phyloP scores from a whole-genome alignment of 805 yeast species.

The Citeromyces matritensis region DNA sequence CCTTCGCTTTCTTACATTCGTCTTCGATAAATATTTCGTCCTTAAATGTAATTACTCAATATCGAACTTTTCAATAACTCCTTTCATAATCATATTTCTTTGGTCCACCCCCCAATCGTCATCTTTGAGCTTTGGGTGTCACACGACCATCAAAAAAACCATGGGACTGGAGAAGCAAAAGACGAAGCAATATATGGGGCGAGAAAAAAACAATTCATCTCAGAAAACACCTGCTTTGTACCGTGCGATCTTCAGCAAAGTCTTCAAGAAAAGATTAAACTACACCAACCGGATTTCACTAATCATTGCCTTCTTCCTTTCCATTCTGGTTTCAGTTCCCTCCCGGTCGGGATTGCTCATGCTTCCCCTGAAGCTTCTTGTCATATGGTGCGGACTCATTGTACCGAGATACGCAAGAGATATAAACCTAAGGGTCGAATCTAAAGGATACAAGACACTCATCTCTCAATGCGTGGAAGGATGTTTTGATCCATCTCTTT shows the following conservation, averaged over 20 bases:
- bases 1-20: too few species aligned
- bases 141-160: too few species aligned
- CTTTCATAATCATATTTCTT: too few species aligned
- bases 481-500: constrained; percentile 9
- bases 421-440: constrained; percentile 10
- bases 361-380: constrained; percentile 10
- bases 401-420: constrained; percentile 14
- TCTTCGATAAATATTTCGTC: too few species aligned
- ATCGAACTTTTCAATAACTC: too few species aligned
- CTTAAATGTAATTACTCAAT: too few species aligned
- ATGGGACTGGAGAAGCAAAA: too few species aligned
- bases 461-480: constrained; percentile 12
- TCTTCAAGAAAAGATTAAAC: constrained; percentile 10
- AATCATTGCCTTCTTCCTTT: constrained; percentile 7
- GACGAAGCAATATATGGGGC: too few species aligned
- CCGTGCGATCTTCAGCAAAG: constrained; percentile 9
- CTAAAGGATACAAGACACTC: constrained; percentile 8
- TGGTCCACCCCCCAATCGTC: too few species aligned
- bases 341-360: constrained; percentile 7
- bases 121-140: too few species aligned
- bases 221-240: too few species aligned
- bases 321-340: constrained; percentile 9
- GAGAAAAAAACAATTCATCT: too few species aligned
- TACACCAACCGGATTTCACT: constrained; percentile 13
- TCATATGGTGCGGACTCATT: constrained; percentile 13